Evolutionary conservation across 768 basidiomycete species (phyloP), one percentile per base, ranked within the genome.

Genomic region (Termitomyces sp.): DNA sequence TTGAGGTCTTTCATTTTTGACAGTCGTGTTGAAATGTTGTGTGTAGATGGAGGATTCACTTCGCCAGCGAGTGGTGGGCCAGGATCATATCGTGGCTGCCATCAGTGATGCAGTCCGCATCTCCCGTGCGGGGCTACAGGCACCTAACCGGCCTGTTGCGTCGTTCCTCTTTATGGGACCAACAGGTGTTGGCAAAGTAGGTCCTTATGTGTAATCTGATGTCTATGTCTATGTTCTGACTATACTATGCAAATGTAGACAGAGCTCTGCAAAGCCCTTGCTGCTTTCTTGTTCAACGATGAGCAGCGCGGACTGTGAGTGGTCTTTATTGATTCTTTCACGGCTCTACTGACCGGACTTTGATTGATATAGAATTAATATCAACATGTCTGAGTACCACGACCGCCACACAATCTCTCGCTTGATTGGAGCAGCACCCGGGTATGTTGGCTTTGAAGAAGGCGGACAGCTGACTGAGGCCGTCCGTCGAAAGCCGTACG

Each of bases 371-470:
- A 90, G 88, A 52, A 92, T 94, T 59, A 90, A 87, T 56, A 92
- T 96, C 65, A 95, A 97, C 62, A 94, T 96, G 92, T 89, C 90
- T n/a, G 91, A 97, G 80, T 97, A 89, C 63, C 90, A 92, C 49
- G 94, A 95, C 60, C 82, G 93, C 52, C 92, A 98, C 65, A 93
- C 92, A 0, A 87, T 98, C 51, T 91, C 92, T 0, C 79, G 93
- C 4, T 74, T 98, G 22, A 92, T 98, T 50, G 96, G 95, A 53
- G 90, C 93, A 2, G 90, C 93, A 0, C 92, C 95, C 8, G 95
- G 95, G 3, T 96, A 94, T 64, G 86, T 97, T 32, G 96, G 95
- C 0, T 87, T 94, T 65, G 93, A 97, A 63, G 83, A 89, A 60
- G 90, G 91, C 4, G 91, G 75, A 58, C 93, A 96, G 66, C 74